Conservation (phyloP, 495 filamentous ascomycete species). For the Tuber melanosporum region DNA sequence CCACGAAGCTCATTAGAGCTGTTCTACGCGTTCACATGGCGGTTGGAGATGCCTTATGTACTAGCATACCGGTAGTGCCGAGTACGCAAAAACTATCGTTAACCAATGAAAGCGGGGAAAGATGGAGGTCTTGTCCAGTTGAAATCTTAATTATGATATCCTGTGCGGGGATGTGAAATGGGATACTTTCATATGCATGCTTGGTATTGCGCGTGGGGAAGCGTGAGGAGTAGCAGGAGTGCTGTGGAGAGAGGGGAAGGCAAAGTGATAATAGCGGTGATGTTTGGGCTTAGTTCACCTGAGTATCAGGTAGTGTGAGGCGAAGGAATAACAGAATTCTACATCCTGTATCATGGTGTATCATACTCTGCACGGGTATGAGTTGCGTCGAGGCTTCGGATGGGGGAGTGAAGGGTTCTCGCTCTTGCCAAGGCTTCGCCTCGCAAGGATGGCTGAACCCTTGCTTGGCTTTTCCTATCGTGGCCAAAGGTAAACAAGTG, state of each 20-base stretch:
- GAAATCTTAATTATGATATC: neutral
- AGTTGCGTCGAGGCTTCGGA: neutral
- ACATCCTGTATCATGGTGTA: neutral
- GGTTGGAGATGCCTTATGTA: neutral
- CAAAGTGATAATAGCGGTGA: neutral
- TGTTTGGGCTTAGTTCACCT: neutral
- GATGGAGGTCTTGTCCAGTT: neutral
- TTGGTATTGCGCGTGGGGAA: neutral
- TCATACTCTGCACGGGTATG: neutral
- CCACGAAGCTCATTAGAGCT: neutral
- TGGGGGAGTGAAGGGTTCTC: neutral
- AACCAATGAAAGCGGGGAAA: neutral
- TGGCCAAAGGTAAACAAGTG: constrained; percentile 1
- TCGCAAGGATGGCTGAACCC: neutral
- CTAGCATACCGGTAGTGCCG: too few relatives aligned
- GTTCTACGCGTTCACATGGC: neutral
- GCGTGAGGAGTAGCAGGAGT: neutral
- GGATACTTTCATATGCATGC: neutral
- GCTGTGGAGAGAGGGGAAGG: neutral
- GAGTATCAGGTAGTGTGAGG: neutral
- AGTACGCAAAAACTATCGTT: neutral
- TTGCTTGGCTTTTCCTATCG: constrained; percentile 1
- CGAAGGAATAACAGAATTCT: neutral
- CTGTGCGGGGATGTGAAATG: neutral
- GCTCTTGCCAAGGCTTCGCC: neutral